A percentile compares a stretch with the other conserved stretches of the same genome.
These are phyloP conservation scores for Auriculariales sp. DNA, from an alignment of 768 basidiomycete species.

Conservation along the genomic window DNA sequence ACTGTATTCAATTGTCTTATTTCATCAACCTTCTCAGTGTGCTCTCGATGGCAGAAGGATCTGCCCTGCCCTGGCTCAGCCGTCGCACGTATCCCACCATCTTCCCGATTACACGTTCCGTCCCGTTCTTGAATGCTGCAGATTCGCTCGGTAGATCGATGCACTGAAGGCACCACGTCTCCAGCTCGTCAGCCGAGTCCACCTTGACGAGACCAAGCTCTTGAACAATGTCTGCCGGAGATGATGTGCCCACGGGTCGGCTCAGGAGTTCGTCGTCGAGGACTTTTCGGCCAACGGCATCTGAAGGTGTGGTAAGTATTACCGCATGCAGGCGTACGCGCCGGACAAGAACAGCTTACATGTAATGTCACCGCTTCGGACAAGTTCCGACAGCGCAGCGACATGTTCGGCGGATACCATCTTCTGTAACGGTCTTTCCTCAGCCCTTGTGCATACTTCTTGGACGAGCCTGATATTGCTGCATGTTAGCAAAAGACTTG, in stretches of 20 bases:
- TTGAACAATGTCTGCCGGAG: slow-evolving; percentile 29
- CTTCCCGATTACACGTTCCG: slow-evolving; percentile 63
- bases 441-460: slow-evolving; percentile 69
- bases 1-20: not conserved
- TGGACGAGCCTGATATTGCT: slow-evolving; percentile 73
- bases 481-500: not conserved
- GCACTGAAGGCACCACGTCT: slow-evolving; percentile 43
- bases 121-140: slow-evolving; percentile 49
- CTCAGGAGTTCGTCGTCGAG: slow-evolving; percentile 60
- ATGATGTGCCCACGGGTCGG: slow-evolving; percentile 34
- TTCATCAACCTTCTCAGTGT: slow-evolving; percentile 34
- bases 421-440: slow-evolving; percentile 41
- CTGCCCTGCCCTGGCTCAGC: slow-evolving; percentile 58
- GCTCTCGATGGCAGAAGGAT: slow-evolving; percentile 44
- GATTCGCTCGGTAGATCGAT: slow-evolving; percentile 59
- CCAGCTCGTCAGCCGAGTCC: slow-evolving; percentile 22
- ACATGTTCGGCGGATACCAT: slow-evolving; percentile 48
- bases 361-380: slow-evolving; percentile 52
- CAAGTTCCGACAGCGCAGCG: slow-evolving; percentile 64
- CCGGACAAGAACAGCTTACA: slow-evolving; percentile 25
- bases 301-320: slow-evolving; percentile 7
- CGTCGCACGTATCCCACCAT: slow-evolving; percentile 82
- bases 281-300: slow-evolving; percentile 41
- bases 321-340: not conserved
- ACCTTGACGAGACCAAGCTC: slow-evolving; percentile 20